phyloP scores from a whole-genome alignment of 352 stramenopile genomes.

The Pythium brachiatum region DNA sequence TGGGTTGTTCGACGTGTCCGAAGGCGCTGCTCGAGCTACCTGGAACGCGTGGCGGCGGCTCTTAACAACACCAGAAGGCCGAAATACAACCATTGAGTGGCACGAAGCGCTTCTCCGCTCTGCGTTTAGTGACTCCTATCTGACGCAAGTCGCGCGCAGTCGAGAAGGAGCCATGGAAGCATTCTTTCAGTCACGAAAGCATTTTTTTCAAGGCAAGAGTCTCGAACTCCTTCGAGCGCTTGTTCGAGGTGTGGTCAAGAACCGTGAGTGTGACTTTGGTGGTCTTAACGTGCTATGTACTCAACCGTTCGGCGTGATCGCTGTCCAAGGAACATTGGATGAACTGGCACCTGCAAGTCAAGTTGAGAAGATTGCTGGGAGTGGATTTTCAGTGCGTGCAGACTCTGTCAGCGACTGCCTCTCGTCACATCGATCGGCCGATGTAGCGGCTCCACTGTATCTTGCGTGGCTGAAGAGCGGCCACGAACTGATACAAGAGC shows the following conservation, averaged over 20 bases:
- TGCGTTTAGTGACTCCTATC: slow-evolving; percentile 65
- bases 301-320: slow-evolving; percentile 44
- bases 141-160: slow-evolving; percentile 46
- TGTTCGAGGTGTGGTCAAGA: slow-evolving; percentile 50
- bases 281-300: slow-evolving; percentile 31
- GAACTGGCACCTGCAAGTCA: slow-evolving; percentile 23
- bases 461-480: slow-evolving; percentile 76
- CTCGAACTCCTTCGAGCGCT: slow-evolving; percentile 36
- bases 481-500: slow-evolving; percentile 70
- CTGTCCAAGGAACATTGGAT: slow-evolving; percentile 39
- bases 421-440: background rate
- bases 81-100: slow-evolving; percentile 32
- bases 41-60: slow-evolving; percentile 22
- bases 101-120: slow-evolving; percentile 43
- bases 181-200: slow-evolving; percentile 49
- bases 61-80: background rate
- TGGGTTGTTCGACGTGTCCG: slow-evolving; percentile 6
- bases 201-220: slow-evolving; percentile 41
- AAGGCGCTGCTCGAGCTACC: background rate
- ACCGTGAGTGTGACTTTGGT: slow-evolving; percentile 24
- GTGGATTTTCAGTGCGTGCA: background rate
- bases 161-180: slow-evolving; percentile 39
- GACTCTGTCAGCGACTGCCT: slow-evolving; percentile 18
- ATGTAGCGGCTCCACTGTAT: slow-evolving; percentile 13
- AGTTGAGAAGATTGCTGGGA: slow-evolving; percentile 20